phyloP scores from a whole-genome alignment of 176 grass and related monocot genomes.

The Triticum monococcum region DNA sequence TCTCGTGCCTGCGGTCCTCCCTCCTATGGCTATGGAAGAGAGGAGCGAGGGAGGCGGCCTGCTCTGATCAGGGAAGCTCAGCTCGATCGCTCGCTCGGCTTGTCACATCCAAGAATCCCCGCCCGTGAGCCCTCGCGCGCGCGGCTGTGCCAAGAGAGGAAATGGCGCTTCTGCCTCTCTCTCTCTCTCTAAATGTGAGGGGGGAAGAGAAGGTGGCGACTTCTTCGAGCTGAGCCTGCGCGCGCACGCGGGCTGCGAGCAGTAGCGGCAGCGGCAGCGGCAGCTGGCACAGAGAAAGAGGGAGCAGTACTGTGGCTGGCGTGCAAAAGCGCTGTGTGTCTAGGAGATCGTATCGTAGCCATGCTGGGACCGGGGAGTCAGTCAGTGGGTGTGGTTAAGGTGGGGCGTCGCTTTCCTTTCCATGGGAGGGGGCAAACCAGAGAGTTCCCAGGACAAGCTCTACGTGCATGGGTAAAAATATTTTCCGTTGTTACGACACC shows the following conservation, averaged over 20 bases:
- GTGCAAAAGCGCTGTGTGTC: neutral
- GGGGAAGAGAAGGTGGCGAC: neutral
- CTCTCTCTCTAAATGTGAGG: constrained; percentile 5
- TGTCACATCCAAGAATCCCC: constrained; percentile 25
- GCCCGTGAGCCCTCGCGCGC: constrained; percentile 13
- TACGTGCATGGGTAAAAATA: constrained; percentile 9
- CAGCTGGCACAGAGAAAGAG: neutral
- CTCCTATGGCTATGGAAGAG: neutral
- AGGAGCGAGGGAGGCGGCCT: neutral
- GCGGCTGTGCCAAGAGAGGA: constrained; percentile 18
- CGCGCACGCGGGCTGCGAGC: constrained; percentile 18
- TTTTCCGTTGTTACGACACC: neutral
- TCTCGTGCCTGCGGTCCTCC: neutral
- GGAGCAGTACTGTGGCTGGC: neutral
- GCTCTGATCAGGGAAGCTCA: neutral
- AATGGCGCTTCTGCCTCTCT: neutral
- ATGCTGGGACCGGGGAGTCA: constrained; percentile 4
- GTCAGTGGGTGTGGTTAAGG: constrained; percentile 25
- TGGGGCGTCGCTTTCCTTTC: constrained; percentile 46
- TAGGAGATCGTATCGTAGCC: neutral
- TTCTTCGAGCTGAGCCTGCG: constrained; percentile 17
- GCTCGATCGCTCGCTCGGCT: neutral
- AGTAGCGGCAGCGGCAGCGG: neutral
- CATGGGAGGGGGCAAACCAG: neutral
- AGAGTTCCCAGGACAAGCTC: constrained; percentile 18